Evolutionary conservation across 768 basidiomycete species (phyloP).

Genomic region (Boletellus ananiceps): DNA sequence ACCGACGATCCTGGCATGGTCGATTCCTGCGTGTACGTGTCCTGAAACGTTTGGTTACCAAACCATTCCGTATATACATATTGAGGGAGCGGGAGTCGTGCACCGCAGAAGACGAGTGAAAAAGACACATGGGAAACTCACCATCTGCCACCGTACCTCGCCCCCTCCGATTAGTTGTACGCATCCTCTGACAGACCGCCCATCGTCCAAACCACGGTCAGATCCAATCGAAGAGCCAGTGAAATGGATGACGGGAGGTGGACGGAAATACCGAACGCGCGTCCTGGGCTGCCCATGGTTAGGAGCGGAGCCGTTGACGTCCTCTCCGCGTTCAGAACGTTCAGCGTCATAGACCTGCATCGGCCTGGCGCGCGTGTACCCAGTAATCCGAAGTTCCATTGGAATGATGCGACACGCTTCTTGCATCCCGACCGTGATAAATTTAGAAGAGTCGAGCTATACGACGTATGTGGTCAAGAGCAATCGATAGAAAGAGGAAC

Average conservation of each 20-base stretch:
- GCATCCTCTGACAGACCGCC: constrained; percentile 37
- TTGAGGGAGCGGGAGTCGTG: no score
- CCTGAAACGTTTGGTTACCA: constrained; percentile 8
- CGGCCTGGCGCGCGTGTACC: constrained; percentile 31
- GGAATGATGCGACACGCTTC: constrained; percentile 55
- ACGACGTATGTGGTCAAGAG: background rate
- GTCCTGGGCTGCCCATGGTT: background rate
- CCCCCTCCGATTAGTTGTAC: constrained; percentile 49
- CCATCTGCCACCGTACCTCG: constrained; percentile 49
- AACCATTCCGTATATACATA: background rate
- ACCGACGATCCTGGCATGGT: constrained; percentile 26
- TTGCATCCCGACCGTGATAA: constrained; percentile 27
- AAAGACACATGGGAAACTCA: constrained; percentile 19
- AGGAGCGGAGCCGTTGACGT: constrained; percentile 16
- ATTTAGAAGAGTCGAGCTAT: constrained; percentile 27
- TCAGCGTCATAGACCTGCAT: constrained; percentile 17
- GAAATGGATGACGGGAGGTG: constrained; percentile 50
- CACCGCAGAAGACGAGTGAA: no score
- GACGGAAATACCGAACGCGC: constrained; percentile 21
- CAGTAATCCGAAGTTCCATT: constrained; percentile 40
- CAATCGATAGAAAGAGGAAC: background rate
- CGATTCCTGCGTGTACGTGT: constrained; percentile 30
- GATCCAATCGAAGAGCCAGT: constrained; percentile 42
- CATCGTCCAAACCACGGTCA: constrained; percentile 28
- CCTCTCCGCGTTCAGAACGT: background rate